phyloP scores from a whole-genome alignment of 2,329 filamentous ascomycete species.

The Talaromyces sp. region DNA sequence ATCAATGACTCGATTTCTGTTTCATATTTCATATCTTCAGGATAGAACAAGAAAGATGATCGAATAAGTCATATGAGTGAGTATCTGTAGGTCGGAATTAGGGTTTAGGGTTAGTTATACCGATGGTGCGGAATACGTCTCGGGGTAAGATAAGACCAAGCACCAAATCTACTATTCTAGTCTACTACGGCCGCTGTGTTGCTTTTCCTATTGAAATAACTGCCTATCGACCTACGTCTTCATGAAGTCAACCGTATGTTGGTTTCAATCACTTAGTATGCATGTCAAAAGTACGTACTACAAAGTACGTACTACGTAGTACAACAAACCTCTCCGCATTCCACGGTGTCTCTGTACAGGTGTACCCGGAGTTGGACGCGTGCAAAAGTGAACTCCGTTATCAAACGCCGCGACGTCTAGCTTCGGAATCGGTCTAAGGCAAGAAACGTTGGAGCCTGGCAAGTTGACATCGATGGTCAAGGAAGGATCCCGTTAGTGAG shows the following conservation, averaged over 20 bases:
- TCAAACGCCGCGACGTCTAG: neutral
- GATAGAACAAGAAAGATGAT: too few relatives aligned
- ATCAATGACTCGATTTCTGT: neutral
- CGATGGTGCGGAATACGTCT: neutral
- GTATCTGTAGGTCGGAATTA: neutral
- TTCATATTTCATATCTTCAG: neutral
- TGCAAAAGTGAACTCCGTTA: neutral
- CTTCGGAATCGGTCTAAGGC: neutral
- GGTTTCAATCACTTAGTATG: too few relatives aligned
- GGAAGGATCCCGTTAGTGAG: too few relatives aligned
- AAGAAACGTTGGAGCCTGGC: slow-evolving; percentile 3
- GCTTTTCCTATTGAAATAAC: neutral
- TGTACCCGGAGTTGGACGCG: neutral
- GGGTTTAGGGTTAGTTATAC: neutral
- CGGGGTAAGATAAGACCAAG: neutral
- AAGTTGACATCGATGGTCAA: neutral
- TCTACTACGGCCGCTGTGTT: neutral
- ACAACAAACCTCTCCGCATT: neutral
- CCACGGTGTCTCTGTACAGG: neutral
- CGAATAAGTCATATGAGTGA: too few relatives aligned
- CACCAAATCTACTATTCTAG: neutral
- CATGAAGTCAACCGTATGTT: neutral
- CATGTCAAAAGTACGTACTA: too few relatives aligned
- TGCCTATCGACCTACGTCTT: neutral
- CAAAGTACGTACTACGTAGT: neutral